Evolutionary conservation across 306 rosid species (phyloP), one percentile per base, ranked within the genome.

Genomic region (Sechiopsis laciniata): DNA sequence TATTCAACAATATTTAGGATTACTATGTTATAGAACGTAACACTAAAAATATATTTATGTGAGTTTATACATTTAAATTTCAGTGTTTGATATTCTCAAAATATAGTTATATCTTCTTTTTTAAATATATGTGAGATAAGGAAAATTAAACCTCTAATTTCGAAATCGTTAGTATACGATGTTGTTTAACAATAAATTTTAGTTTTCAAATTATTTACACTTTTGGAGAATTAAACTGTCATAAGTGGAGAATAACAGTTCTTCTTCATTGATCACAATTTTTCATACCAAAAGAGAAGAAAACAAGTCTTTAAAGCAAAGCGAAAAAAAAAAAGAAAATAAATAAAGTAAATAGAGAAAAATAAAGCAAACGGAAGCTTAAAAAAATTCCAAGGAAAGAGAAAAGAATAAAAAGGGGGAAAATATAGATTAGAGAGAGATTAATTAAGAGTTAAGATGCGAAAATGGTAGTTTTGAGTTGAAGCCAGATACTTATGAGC

Each of bases 401-500:
- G n/a, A 63, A 0, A 14, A 29, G 4, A 24, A 22, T 10, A 0
- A 57, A 57, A 57, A 21, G 32, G 0, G 10, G 10, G 32, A 56
- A 56, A 2, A 2, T 20, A 7, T 26, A 57, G 63, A 24, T 10
- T 11, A 57, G 15, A 26, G 32, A 26, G 21, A 7, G 65, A 59
- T 58, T 12, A 59, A 24, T 59, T 24, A 24, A 24, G 17, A 17
- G 40, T 59, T 59, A 59, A 64, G n/a, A 6, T 45, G 17, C 10
- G 68, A 16, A 63, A 22, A 4, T 40, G 16, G 10, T 40, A 66
- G 32, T 66, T 37, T 66, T 19, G 56, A 67, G 73, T 20, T 45
- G 56, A 67, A 32, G 73, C 13, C 73, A 67, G 37, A 67, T 46
- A 7, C 7, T 67, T 11, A 46, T 67, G 56, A 67, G 72, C 56